phyloP scores from a whole-genome alignment of 2,329 filamentous ascomycete genomes.

The Phaeosphaeriaceae sp. region DNA sequence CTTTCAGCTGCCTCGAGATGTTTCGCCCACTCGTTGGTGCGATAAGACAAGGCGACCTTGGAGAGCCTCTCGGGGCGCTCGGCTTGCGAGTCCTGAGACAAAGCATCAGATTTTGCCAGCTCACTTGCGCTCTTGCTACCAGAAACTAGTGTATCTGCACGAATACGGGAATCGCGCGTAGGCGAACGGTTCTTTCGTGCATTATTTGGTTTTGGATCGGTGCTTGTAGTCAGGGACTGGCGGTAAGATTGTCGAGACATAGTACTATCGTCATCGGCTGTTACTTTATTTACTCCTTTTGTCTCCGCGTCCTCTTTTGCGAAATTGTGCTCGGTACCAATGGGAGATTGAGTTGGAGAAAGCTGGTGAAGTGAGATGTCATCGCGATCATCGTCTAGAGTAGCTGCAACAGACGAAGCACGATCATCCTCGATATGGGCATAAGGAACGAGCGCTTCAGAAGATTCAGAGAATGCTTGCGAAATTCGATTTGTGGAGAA shows the following conservation, averaged over 20 bases:
- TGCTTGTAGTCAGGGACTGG: conserved; percentile 38
- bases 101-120: conserved; percentile 50
- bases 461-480: conserved; percentile 30
- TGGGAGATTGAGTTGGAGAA: conserved; percentile 35
- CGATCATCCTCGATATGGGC: conserved; percentile 48
- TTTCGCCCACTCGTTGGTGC: conserved; percentile 97
- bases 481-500: conserved; percentile 20
- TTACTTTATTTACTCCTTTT: background rate
- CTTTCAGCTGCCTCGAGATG: conserved; percentile 79
- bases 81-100: conserved; percentile 34
- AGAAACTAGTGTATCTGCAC: conserved; percentile 28
- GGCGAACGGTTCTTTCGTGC: conserved; percentile 12
- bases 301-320: background rate
- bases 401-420: conserved; percentile 58
- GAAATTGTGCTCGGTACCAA: conserved; percentile 18
- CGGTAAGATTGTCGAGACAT: conserved; percentile 4
- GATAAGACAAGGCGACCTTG: conserved; percentile 78
- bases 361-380: conserved; percentile 41
- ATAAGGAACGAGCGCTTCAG: conserved; percentile 46
- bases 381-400: conserved; percentile 66
- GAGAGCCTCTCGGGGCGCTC: conserved; percentile 68
- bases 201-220: conserved; percentile 35
- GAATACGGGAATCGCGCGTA: conserved; percentile 18
- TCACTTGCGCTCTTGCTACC: conserved; percentile 22
- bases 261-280: background rate